These are phyloP conservation scores for Scheffersomyces cryptocercus DNA, from an alignment of 1,139 yeast species.

Conservation along the genomic window DNA sequence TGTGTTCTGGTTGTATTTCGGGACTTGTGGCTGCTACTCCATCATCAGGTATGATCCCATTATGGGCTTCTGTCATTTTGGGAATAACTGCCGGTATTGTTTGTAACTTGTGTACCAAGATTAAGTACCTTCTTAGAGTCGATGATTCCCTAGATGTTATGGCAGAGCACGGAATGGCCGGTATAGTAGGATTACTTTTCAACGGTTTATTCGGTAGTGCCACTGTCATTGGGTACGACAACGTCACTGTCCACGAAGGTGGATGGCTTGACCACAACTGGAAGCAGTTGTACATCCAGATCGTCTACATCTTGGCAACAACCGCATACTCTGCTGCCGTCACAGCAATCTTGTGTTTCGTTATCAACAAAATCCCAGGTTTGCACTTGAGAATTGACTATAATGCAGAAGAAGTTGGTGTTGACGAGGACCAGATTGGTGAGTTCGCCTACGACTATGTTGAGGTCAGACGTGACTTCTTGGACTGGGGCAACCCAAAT, in stretches of 20 bases:
- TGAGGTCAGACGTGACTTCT: conserved; percentile 91
- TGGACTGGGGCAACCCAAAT: conserved; percentile 56
- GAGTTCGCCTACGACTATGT: conserved; percentile 98
- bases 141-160: conserved; percentile 94
- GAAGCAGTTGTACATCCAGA: conserved; percentile 86
- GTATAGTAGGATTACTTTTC: conserved; percentile 82
- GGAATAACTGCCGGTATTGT: conserved; percentile 80
- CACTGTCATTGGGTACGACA: conserved; percentile 88
- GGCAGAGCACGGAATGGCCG: conserved; percentile 98
- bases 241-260: conserved; percentile 76
- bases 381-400: conserved; percentile 77
- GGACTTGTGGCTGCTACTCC: conserved; percentile 98
- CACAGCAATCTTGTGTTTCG: conserved; percentile 74
- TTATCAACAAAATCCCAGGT: conserved; percentile 79
- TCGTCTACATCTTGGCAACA: conserved; percentile 78
- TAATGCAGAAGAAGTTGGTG: conserved; percentile 83
- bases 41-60: conserved; percentile 84
- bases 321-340: conserved; percentile 76
- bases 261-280: conserved; percentile 93
- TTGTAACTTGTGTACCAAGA: conserved; percentile 87
- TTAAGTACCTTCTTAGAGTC: conserved; percentile 77
- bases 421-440: conserved; percentile 97
- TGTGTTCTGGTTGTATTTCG: conserved; percentile 92
- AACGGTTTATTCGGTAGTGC: conserved; percentile 87
- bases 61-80: conserved; percentile 87